Base-by-base conservation (phyloP, 1,284 basidiomycete species). In the Pseudozyma thailandica region DNA sequence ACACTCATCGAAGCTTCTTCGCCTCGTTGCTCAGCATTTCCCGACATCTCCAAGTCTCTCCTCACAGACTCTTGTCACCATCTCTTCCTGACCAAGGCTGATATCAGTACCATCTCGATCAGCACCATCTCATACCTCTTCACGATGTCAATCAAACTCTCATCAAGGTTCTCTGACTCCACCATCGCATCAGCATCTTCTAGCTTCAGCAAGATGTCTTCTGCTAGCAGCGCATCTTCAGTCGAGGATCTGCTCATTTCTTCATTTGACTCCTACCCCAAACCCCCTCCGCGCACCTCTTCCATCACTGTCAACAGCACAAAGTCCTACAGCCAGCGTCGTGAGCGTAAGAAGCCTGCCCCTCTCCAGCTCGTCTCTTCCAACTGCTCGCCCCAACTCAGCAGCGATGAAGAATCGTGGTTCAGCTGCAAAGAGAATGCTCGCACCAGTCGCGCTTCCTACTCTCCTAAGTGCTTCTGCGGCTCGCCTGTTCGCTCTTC, bases 81-180 rank as follows among this genome's bases (percentile, higher is more conserved):
- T 31, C 15, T 15, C 30, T 15, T 31, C 8, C 30, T 31, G 30
- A 15, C 15, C 30, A 31, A 8, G 15, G 7, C 30, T 8, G 8
- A 31, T 31, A 7, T 15, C 15, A 15, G 7, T 15, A 15, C 30
- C 8, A 31, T 31, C 30, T 25, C 37, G 1, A 38, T 13, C 49
- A 33, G 13, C 49, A 9, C 23, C 39, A 42, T 20, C 30, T 44
- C 23, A 3, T 26, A n/a, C 26, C 39, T 44, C 31, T 13, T 28
- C 35, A 10, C 20, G 12, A 52, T 54, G 51, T 31, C 28, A 23
- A 30, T 43, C 26, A 45, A 35, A 7, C 58, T 68, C 42, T 68
- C 64, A 6, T 69, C 65, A 3, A 27, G 65, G 12, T 69, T 69
- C 59, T 69, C 65, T 3, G 59, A 69, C 50, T 69, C 65, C 2